A percentile compares a stretch with the other conserved stretches of the same genome.
phyloP scores from a whole-genome alignment of 1,284 basidiomycete genomes.

The Marasmius sp. region DNA sequence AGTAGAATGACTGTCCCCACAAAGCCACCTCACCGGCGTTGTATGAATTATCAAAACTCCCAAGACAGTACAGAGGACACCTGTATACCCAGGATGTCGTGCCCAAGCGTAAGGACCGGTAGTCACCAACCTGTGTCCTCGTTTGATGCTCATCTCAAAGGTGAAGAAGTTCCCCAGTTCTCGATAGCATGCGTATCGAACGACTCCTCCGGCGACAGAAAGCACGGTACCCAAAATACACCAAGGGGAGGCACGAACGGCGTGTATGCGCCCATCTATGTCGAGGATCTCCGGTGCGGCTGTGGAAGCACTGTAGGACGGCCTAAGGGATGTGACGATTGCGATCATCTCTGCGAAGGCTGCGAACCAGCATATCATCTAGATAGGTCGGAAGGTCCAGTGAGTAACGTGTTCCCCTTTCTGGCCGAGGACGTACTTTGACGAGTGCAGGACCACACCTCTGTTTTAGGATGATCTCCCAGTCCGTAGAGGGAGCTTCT shows the following conservation, averaged over 20 bases:
- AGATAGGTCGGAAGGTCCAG: not conserved
- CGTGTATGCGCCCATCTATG: constrained; percentile 19
- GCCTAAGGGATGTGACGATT: constrained; percentile 27
- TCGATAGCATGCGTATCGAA: constrained; percentile 37
- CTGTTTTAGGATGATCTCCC: constrained; percentile 34
- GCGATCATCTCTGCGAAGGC: constrained; percentile 34
- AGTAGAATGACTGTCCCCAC: not conserved
- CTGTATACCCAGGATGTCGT: constrained; percentile 30
- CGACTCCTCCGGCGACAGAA: constrained; percentile 31
- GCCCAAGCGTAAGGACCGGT: constrained; percentile 38
- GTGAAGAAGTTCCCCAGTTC: constrained; percentile 41
- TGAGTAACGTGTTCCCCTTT: not conserved
- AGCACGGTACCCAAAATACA: constrained; percentile 33
- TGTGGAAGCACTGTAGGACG: constrained; percentile 20
- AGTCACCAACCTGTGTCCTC: constrained; percentile 38
- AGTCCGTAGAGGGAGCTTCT: constrained; percentile 27
- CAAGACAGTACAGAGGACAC: constrained; percentile 30
- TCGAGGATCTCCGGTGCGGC: constrained; percentile 26
- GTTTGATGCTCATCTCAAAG: constrained; percentile 40
- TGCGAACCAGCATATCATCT: constrained; percentile 37
- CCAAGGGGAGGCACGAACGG: constrained; percentile 28
- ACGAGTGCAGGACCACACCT: constrained; percentile 29
- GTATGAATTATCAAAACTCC: constrained; percentile 34
- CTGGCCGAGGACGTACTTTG: constrained; percentile 26
- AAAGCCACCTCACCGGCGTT: constrained; percentile 26